Percentiles rank a stretch among this genome's conserved stretches.
phyloP scores from a whole-genome alignment of 768 basidiomycete species.

The Crassisporium funariophilum region DNA sequence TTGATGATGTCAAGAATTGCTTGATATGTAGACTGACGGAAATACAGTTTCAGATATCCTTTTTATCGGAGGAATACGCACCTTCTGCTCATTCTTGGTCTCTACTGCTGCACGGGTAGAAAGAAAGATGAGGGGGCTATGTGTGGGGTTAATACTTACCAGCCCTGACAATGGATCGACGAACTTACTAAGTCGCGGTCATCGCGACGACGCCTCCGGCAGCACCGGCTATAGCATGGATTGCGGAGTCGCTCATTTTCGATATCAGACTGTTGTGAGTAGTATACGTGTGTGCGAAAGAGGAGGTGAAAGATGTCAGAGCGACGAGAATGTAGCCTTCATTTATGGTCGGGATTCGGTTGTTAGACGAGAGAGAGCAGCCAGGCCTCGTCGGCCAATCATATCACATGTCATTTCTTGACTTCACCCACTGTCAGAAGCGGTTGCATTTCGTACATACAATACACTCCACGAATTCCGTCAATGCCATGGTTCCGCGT shows the following conservation, averaged over 20 bases:
- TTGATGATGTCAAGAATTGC: slow-evolving; percentile 76
- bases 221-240: slow-evolving; percentile 89
- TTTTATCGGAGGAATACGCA: slow-evolving; percentile 29
- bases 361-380: slow-evolving; percentile 6
- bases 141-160: slow-evolving; percentile 1
- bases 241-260: slow-evolving; percentile 74
- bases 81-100: slow-evolving; percentile 78
- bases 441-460: too few species aligned
- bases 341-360: slow-evolving; percentile 21
- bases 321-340: slow-evolving; percentile 2
- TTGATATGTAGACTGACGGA: slow-evolving; percentile 58
- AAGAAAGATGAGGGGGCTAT: slow-evolving; percentile 91
- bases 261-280: too few species aligned
- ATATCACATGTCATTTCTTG: slow-evolving; percentile 19
- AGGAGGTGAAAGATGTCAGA: slow-evolving; percentile 3
- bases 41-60: slow-evolving; percentile 5
- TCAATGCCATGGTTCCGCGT: too few species aligned
- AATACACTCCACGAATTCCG: too few species aligned
- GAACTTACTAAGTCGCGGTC: slow-evolving; percentile 75
- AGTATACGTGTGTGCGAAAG: slow-evolving; percentile 4
- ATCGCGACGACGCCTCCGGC: slow-evolving; percentile 90
- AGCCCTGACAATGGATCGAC: slow-evolving; percentile 9
- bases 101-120: slow-evolving; percentile 94
- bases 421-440: slow-evolving; percentile 5
- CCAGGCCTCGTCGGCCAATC: slow-evolving; percentile 7